Percentiles rank a stretch among this genome's conserved stretches.
phyloP scores from a whole-genome alignment of 192 early-diverging fungal species.

The Entomortierella chlamydospora region DNA sequence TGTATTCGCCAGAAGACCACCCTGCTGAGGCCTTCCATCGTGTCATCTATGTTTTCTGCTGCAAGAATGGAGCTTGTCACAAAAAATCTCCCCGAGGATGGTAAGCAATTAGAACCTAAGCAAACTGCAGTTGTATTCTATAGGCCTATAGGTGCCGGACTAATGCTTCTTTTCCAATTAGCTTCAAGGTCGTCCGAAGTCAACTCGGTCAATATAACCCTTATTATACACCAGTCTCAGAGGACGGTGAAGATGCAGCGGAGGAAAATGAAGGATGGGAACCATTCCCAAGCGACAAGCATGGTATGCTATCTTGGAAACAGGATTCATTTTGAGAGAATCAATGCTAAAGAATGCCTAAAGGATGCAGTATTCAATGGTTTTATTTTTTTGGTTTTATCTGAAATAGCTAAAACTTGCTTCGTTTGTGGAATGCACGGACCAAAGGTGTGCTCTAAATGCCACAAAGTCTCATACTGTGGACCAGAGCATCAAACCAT shows the following conservation, averaged over 20 bases:
- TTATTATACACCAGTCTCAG: conserved; percentile 63
- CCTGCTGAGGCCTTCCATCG: conserved; percentile 90
- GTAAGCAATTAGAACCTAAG: no score
- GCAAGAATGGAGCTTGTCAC: conserved; percentile 89
- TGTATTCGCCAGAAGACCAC: conserved; percentile 94
- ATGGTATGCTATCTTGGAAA: conserved; percentile 13
- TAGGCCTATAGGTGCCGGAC: no score
- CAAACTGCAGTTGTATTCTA: no score
- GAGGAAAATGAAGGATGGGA: conserved; percentile 54
- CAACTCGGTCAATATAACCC: conserved; percentile 82
- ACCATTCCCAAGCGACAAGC: conserved; percentile 20
- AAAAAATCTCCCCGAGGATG: conserved; percentile 63
- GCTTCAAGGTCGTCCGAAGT: conserved; percentile 86
- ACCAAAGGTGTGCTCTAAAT: conserved; percentile 82
- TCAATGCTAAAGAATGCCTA: conserved; percentile 13
- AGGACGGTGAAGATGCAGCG: conserved; percentile 41
- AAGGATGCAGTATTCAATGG: no score
- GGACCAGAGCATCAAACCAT: conserved; percentile 83
- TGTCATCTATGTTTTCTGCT: conserved; percentile 92
- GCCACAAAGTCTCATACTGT: conserved; percentile 82
- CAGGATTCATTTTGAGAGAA: background rate
- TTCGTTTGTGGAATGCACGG: conserved; percentile 80
- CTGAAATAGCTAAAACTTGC: conserved; percentile 66
- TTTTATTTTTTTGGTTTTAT: background rate
- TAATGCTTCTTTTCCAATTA: conserved; percentile 26